Base-by-base conservation (phyloP, 805 yeast species). In the Kluyveromyces lactis region DNA sequence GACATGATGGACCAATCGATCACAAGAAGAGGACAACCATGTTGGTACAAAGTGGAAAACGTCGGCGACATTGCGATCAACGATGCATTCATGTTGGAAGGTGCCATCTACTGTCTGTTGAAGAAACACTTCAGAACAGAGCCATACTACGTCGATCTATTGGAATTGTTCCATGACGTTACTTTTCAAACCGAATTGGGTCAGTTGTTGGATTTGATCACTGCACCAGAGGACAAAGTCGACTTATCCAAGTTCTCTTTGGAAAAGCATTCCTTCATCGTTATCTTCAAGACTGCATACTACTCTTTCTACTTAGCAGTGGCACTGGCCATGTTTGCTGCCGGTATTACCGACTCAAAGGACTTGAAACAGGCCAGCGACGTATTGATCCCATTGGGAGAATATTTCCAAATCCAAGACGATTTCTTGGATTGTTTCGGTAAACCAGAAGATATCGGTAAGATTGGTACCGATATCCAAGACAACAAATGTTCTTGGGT, bases 401-500 rank as follows among this genome's bases (percentile, higher is more conserved):
- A 92, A 64, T 92, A 92, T 64, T 92, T 92, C 81, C 99, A 92
- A 71, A 86, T 92, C 52, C 98, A 92, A 69, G 99, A 92, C 61
- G 99, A 92, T 64, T 92, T 73, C 69, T 75, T 92, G 50, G 99
- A 92, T 66, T 86, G 96, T 64, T 92, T 86, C 58, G 99, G 98
- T 49, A 86, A 90, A 53, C 96, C 98, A 31, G 94, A 85, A 59
- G 86, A 90, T 56, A 92, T 89, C 58, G 99, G 99, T 47, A 92
- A 92, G 72, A 86, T 92, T 52, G 99, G 99, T 51, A 92, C 98
- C 44, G 99, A 92, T 63, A 92, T 92, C 58, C 84, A 84, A 68
- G 99, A 92, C 67, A 92, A 92, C 77, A 92, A 92, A 67, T 92
- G 99, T 66, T 84, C 96, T 32, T 92, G 99, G 99, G 79, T 92